Evolutionary conservation across 1,139 yeast species (phyloP).

Genomic region (Saccharomyces pastorianus): DNA sequence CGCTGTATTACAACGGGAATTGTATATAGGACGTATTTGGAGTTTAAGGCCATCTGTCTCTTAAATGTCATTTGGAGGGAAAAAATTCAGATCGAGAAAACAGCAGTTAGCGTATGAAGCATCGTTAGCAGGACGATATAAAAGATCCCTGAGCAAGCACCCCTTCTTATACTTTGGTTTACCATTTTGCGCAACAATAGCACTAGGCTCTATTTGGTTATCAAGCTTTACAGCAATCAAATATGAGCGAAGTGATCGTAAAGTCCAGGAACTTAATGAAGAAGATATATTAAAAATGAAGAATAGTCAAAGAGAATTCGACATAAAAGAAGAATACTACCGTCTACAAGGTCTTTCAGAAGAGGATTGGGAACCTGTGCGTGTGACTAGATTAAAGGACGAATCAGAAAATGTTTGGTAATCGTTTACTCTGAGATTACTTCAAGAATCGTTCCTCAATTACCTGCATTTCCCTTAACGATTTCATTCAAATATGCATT

Average conservation of each 20-base stretch:
- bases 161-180: conserved; percentile 77
- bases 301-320: conserved; percentile 55
- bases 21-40: no score
- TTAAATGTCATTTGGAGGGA: conserved; percentile 29
- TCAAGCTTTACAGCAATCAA: conserved; percentile 75
- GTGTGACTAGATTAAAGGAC: conserved; percentile 68
- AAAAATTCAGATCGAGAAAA: conserved; percentile 57
- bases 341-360: conserved; percentile 73
- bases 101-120: conserved; percentile 60
- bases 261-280: conserved; percentile 63
- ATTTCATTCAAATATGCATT: no score
- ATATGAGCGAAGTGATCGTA: conserved; percentile 73
- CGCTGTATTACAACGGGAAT: no score
- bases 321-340: conserved; percentile 78
- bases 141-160: conserved; percentile 52
- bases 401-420: conserved; percentile 68
- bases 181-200: conserved; percentile 77
- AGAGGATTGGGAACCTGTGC: conserved; percentile 64
- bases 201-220: conserved; percentile 70
- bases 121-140: conserved; percentile 65
- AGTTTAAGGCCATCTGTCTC: neutral
- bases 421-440: neutral
- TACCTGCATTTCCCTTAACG: neutral
- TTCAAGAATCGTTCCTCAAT: no score
- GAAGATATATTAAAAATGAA: conserved; percentile 60